Base-by-base conservation (phyloP, 768 basidiomycete species). In the Serendipita sp. region DNA sequence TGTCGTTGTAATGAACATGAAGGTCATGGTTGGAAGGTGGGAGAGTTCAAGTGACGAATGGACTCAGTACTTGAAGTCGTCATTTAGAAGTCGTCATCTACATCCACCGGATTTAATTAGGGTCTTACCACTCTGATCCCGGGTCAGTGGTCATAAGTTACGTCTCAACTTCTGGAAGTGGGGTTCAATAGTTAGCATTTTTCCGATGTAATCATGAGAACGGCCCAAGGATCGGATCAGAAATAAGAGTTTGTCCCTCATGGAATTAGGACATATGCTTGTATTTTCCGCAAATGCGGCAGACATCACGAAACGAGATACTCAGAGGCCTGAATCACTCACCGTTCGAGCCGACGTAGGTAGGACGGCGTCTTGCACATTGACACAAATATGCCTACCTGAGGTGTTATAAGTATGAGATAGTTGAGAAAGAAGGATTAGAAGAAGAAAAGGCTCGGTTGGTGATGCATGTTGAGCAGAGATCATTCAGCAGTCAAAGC, bases 391-490 rank as follows among this genome's bases (percentile, higher is more conserved):
- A 31, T 60, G 4, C 55, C 33, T 34, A 37, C 10, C 2, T 8
- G 8, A 16, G n/a, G 10, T 18, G n/a, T 8, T 8, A 52, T 18
- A 6, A 18, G 31, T 10, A 23, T 31, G n/a, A 8, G 48, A 52
- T 18, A n/a, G 10, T 52, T 18, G n/a, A 33, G 31, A 16, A 23
- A 23, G 31, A 52, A 6, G 18, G 11, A 60, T 3, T 10, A 4
- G 34, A 60, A 31, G 55, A 60, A 31, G 29, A 18, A n/a, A 23
- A 34, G 36, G 36, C 55, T 60, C 55, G 3, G 55, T 60, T 37
- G 55, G 55, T 60, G 55, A 60, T 60, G 55, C 55, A 60, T 60
- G 55, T 50, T 60, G 55, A 60, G 55, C 55, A 37, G n/a, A 37
- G 10, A 60, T 60, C 55, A 60, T 37, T 11, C 55, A n/a, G 55